A percentile compares a stretch with the other conserved stretches of the same genome.
Evolutionary conservation across 495 filamentous ascomycete genomes (phyloP).

Genomic region (Talaromyces thailandensis): DNA sequence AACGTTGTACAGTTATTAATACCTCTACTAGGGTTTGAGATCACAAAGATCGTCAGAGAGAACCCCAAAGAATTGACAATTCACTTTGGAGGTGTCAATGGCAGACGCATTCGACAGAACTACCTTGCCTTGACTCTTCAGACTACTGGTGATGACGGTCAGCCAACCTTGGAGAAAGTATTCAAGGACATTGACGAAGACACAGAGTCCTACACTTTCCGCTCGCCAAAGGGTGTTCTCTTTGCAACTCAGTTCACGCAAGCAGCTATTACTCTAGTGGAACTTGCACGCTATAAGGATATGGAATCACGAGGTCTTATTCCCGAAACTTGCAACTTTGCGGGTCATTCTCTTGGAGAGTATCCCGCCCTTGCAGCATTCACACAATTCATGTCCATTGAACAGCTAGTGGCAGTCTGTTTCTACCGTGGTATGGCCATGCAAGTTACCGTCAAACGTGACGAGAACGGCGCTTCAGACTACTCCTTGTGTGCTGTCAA

Average conservation of each 20-base stretch:
- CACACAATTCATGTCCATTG: slow-evolving; percentile 17
- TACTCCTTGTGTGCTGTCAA: slow-evolving; percentile 35
- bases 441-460: slow-evolving; percentile 25
- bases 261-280: slow-evolving; percentile 27
- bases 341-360: slow-evolving; percentile 36
- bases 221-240: slow-evolving; percentile 21
- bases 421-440: slow-evolving; percentile 37
- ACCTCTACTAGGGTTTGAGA: slow-evolving; percentile 21
- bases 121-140: slow-evolving; percentile 19
- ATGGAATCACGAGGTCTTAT: slow-evolving; percentile 20
- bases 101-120: slow-evolving; percentile 24
- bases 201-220: slow-evolving; percentile 25
- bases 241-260: slow-evolving; percentile 35
- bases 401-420: slow-evolving; percentile 18
- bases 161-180: slow-evolving; percentile 7
- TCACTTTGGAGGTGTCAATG: slow-evolving; percentile 29
- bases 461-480: slow-evolving; percentile 17
- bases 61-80: slow-evolving; percentile 32
- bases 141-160: slow-evolving; percentile 7
- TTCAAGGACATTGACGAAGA: slow-evolving; percentile 15
- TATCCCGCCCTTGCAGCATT: slow-evolving; percentile 25
- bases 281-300: slow-evolving; percentile 25
- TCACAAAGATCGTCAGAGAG: slow-evolving; percentile 26
- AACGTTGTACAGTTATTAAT: neutral
- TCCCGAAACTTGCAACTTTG: slow-evolving; percentile 17